These are phyloP conservation scores for Cyclotella baltica DNA, from an alignment of 108 stramenopile species.

Conservation along the genomic window DNA sequence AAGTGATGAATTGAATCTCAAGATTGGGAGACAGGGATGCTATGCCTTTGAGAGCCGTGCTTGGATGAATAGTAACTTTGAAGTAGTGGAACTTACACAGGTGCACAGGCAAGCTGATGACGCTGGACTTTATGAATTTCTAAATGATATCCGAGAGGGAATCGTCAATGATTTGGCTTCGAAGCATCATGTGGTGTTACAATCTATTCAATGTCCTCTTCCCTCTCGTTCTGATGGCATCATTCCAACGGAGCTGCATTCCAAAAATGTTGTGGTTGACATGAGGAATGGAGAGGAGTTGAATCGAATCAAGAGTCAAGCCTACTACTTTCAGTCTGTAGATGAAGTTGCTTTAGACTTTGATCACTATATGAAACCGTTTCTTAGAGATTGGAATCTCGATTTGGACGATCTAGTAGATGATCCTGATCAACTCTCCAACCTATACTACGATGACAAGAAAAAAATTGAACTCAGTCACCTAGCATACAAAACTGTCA, in stretches of 20 bases:
- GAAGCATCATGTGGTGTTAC: conserved; percentile 3
- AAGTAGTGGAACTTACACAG: conserved; percentile 42
- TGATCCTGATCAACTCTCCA: not conserved
- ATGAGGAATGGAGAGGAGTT: conserved; percentile 46
- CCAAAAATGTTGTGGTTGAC: conserved; percentile 57
- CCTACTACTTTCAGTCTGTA: conserved; percentile 15
- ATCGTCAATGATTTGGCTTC: conserved; percentile 1
- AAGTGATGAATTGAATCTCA: conserved; percentile 40
- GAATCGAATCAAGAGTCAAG: conserved; percentile 26
- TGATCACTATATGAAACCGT: conserved; percentile 23
- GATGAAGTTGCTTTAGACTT: conserved; percentile 37
- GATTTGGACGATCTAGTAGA: conserved; percentile 9
- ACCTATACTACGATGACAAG: not conserved
- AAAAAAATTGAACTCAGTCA: conserved; percentile 15
- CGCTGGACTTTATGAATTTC: conserved; percentile 56
- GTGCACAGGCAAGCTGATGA: conserved; percentile 61
- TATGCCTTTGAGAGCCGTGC: conserved; percentile 60
- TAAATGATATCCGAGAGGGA: conserved; percentile 9
- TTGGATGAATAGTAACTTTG: conserved; percentile 28
- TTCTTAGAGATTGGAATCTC: conserved; percentile 10
- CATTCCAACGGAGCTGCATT: conserved; percentile 64
- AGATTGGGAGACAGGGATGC: conserved; percentile 42
- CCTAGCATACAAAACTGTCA: conserved; percentile 31
- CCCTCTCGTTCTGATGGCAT: conserved; percentile 46
- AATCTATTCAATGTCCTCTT: conserved; percentile 24